Conservation (phyloP, 495 filamentous ascomycete genomes). For the Neurospora sp. region DNA sequence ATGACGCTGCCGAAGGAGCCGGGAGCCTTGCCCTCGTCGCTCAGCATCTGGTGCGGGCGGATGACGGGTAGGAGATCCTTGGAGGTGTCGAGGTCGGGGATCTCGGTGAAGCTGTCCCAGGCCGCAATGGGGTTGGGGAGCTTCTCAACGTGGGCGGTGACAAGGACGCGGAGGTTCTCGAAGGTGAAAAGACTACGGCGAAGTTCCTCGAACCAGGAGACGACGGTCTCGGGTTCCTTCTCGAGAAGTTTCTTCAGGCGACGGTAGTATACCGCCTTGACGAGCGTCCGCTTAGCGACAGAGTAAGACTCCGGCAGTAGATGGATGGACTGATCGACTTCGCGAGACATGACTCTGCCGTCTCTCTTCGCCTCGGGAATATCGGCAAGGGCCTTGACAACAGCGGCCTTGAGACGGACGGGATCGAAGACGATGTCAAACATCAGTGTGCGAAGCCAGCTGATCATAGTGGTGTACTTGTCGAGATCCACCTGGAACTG, state of each 20-base stretch:
- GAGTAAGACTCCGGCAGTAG: constrained; percentile 60
- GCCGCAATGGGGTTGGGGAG: constrained; percentile 69
- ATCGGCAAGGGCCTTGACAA: constrained; percentile 81
- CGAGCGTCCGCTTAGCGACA: constrained; percentile 70
- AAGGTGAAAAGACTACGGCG: constrained; percentile 63
- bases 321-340: constrained; percentile 76
- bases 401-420: constrained; percentile 65
- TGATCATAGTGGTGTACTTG: constrained; percentile 73
- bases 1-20: constrained; percentile 64
- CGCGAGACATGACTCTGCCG: constrained; percentile 63
- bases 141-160: constrained; percentile 72
- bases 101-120: constrained; percentile 55
- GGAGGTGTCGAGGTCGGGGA: constrained; percentile 31
- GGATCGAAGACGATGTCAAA: constrained; percentile 83
- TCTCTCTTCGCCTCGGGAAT: constrained; percentile 88
- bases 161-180: constrained; percentile 72
- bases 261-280: constrained; percentile 82
- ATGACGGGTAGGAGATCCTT: constrained; percentile 35
- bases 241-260: constrained; percentile 68
- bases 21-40: constrained; percentile 56
- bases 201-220: constrained; percentile 67
- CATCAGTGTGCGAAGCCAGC: constrained; percentile 78
- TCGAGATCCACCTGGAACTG: constrained; percentile 78
- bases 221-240: constrained; percentile 57
- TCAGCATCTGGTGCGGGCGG: constrained; percentile 49